Conservation (phyloP, 2,329 filamentous ascomycete species). For the Aaosphaeria pasadenensis region DNA sequence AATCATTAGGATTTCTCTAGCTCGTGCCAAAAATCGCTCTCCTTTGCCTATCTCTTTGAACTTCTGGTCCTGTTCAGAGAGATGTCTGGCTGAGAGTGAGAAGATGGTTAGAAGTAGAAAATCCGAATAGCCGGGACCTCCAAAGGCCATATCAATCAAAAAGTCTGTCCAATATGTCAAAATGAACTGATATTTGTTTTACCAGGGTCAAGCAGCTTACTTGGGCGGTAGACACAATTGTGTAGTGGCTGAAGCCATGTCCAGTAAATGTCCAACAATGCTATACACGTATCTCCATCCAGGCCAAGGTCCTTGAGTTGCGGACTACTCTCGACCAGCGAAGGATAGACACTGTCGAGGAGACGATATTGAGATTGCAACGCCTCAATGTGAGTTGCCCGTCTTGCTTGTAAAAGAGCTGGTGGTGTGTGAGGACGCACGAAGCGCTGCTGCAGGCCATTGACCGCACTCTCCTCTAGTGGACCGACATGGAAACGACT, state of each 20-base stretch:
- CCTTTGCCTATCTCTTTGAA: conserved; percentile 7
- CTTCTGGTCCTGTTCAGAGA: conserved; percentile 7
- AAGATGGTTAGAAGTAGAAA: conserved; percentile 18
- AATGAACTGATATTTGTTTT: neutral
- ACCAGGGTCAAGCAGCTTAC: neutral
- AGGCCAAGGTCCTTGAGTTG: neutral
- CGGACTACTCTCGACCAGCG: neutral
- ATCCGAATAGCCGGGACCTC: conserved; percentile 14
- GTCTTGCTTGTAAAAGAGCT: neutral
- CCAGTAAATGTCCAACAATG: conserved; percentile 13
- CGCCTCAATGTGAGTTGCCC: neutral
- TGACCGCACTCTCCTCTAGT: neutral
- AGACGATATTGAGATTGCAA: neutral
- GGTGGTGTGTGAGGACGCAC: neutral
- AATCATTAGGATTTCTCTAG: conserved; percentile 9
- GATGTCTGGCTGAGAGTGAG: conserved; percentile 13
- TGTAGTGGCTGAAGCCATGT: conserved; percentile 17
- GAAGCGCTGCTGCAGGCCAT: neutral
- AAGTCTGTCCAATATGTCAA: conserved; percentile 5
- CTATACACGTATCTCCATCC: neutral
- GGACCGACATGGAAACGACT: neutral
- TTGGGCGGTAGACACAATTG: conserved; percentile 15
- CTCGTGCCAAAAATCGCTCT: conserved; percentile 9
- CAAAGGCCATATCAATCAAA: conserved; percentile 14
- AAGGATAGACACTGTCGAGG: neutral